Conservation (phyloP, 352 stramenopile genomes). For the Plasmopara muralis region DNA sequence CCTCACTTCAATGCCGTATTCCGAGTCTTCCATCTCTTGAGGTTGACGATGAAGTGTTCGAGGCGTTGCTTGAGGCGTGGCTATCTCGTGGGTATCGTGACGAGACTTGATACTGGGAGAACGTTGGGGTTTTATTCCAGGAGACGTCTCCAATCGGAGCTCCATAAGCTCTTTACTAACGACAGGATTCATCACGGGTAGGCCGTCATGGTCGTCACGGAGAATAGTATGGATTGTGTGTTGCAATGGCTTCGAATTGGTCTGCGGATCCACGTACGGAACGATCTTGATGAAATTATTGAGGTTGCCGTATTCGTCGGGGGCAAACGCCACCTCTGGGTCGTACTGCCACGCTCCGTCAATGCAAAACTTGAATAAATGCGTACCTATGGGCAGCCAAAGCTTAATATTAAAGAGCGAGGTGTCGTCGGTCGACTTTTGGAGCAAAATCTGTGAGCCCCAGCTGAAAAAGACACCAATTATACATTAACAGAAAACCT, state of each 20-base stretch:
- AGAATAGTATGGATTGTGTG: conserved; percentile 64
- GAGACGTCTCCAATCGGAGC: conserved; percentile 49
- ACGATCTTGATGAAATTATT: conserved; percentile 81
- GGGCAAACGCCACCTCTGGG: conserved; percentile 71
- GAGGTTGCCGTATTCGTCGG: conserved; percentile 81
- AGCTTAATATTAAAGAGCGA: conserved; percentile 37
- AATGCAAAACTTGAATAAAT: conserved; percentile 78
- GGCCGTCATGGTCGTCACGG: conserved; percentile 36
- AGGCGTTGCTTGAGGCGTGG: conserved; percentile 20
- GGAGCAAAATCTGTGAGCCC: conserved; percentile 68
- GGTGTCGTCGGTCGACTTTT: conserved; percentile 19
- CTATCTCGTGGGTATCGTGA: conserved; percentile 20
- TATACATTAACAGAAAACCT: too few relatives aligned
- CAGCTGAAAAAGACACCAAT: conserved; percentile 30
- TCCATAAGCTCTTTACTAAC: conserved; percentile 57
- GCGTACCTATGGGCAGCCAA: conserved; percentile 54
- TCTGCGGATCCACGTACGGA: conserved; percentile 20
- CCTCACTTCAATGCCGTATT: conserved; percentile 65
- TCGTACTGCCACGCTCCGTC: conserved; percentile 82
- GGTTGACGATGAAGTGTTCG: conserved; percentile 35
- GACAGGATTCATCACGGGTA: conserved; percentile 69
- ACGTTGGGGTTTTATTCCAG: conserved; percentile 21
- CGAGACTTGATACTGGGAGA: conserved; percentile 18
- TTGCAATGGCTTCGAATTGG: conserved; percentile 47
- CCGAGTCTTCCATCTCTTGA: conserved; percentile 52